These are phyloP conservation scores for Eremochloa ophiuroides DNA, from an alignment of 176 grass and related monocot genomes.

Conservation along the genomic window DNA sequence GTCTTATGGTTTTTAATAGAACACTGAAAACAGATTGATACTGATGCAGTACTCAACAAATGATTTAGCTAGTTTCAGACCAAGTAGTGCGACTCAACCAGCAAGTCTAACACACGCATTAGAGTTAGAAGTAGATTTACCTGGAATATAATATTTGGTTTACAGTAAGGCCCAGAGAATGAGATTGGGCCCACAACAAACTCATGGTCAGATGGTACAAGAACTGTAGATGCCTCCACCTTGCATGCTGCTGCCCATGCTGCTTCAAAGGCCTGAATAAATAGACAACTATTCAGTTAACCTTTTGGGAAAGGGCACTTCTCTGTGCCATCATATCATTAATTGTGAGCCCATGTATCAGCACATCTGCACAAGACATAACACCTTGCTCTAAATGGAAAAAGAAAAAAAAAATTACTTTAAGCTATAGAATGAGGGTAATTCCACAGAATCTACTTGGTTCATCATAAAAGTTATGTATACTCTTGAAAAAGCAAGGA, in stretches of 20 bases:
- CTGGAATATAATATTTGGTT: constrained; percentile 85
- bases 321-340: not conserved
- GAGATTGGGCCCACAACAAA: constrained; percentile 84
- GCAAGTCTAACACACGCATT: not conserved
- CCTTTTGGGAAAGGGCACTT: not conserved
- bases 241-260: constrained; percentile 90
- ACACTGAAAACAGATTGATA: not conserved
- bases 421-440: not conserved
- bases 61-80: not conserved
- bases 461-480: not conserved
- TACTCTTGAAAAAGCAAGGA: not conserved
- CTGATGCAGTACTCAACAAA: not conserved
- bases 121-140: constrained; percentile 33
- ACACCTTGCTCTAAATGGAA: not conserved
- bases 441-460: not conserved
- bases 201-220: constrained; percentile 62
- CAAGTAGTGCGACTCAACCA: not conserved
- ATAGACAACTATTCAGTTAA: constrained; percentile 8
- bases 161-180: constrained; percentile 86
- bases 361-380: not conserved
- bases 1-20: not conserved
- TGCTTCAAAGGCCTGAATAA: constrained; percentile 69
- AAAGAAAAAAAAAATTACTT: not conserved
- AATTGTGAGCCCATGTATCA: not conserved
- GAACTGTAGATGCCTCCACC: constrained; percentile 67